Percentiles rank a stretch among this genome's conserved stretches.
phyloP scores from a whole-genome alignment of 345 rosid species.

The Brassica rapa region DNA sequence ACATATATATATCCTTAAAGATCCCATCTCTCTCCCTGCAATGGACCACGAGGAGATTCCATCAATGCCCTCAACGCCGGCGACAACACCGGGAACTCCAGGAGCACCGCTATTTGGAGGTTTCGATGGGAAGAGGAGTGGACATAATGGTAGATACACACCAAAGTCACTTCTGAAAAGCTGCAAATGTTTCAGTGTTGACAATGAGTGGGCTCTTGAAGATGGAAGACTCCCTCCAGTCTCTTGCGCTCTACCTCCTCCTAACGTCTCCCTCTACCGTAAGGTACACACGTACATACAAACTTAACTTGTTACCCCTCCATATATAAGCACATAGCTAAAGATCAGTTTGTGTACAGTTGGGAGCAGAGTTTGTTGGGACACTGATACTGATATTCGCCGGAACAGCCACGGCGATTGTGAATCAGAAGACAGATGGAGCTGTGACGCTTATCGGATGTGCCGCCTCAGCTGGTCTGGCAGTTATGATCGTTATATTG shows the following conservation, averaged over 20 bases:
- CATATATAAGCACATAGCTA: neutral
- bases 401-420: slow-evolving; percentile 74
- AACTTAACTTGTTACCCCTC: neutral
- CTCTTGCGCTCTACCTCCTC: slow-evolving; percentile 67
- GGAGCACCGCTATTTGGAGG: slow-evolving; percentile 58
- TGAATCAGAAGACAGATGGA: slow-evolving; percentile 79
- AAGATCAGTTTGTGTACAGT: slow-evolving; percentile 40
- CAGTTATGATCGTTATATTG: slow-evolving; percentile 73
- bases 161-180: slow-evolving; percentile 59
- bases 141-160: slow-evolving; percentile 39
- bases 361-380: slow-evolving; percentile 88
- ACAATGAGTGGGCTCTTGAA: slow-evolving; percentile 68
- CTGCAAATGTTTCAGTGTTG: slow-evolving; percentile 67
- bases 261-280: slow-evolving; percentile 68
- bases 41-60: slow-evolving; percentile 65
- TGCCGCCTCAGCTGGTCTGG: slow-evolving; percentile 70
- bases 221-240: slow-evolving; percentile 68
- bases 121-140: slow-evolving; percentile 43
- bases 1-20: neutral
- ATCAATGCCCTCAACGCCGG: slow-evolving; percentile 76
- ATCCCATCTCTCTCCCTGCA: neutral
- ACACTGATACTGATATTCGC: slow-evolving; percentile 79
- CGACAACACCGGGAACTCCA: slow-evolving; percentile 69
- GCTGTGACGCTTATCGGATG: slow-evolving; percentile 71
- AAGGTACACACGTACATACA: slow-evolving; percentile 48